Evolutionary conservation across 495 filamentous ascomycete genomes (phyloP).

Genomic region (Penicillium paxilli): DNA sequence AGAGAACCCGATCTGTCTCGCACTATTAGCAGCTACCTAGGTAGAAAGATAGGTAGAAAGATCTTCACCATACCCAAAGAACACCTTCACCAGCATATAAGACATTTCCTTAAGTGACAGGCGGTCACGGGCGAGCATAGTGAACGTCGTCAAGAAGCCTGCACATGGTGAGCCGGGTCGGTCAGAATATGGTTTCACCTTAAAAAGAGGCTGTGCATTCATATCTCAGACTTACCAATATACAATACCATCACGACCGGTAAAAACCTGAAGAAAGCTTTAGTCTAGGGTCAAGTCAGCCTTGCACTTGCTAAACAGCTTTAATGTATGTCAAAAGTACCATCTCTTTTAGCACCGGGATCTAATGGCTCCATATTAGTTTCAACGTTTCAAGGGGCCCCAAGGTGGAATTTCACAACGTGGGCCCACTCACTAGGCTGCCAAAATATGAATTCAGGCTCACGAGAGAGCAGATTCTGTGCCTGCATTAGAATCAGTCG

Average conservation of each 20-base stretch:
- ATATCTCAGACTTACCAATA: conserved; percentile 51
- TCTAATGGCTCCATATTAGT: conserved; percentile 39
- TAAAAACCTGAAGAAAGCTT: conserved; percentile 89
- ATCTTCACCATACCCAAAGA: conserved; percentile 59
- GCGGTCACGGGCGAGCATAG: conserved; percentile 76
- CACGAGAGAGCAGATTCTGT: conserved; percentile 79
- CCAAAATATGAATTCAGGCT: conserved; percentile 92
- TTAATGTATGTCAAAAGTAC: conserved; percentile 32
- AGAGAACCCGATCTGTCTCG: conserved; percentile 65
- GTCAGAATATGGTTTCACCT: conserved; percentile 12
- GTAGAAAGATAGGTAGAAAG: conserved; percentile 27
- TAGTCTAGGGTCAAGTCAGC: conserved; percentile 57
- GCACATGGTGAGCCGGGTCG: conserved; percentile 18
- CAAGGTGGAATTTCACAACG: not conserved
- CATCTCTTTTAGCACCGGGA: conserved; percentile 90
- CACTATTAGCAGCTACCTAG: conserved; percentile 35
- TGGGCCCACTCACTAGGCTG: conserved; percentile 53
- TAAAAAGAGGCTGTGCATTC: conserved; percentile 8
- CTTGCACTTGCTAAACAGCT: conserved; percentile 19
- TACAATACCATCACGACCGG: conserved; percentile 85
- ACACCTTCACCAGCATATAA: conserved; percentile 83
- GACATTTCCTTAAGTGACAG: conserved; percentile 77
- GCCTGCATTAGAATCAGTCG: conserved; percentile 16
- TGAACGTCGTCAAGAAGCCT: conserved; percentile 93
- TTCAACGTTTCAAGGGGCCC: conserved; percentile 13